Evolutionary conservation across 371 early-diverging fungal genomes (phyloP), one percentile per base, ranked within the genome.

Genomic region (Syncephalastrum contaminatum): DNA sequence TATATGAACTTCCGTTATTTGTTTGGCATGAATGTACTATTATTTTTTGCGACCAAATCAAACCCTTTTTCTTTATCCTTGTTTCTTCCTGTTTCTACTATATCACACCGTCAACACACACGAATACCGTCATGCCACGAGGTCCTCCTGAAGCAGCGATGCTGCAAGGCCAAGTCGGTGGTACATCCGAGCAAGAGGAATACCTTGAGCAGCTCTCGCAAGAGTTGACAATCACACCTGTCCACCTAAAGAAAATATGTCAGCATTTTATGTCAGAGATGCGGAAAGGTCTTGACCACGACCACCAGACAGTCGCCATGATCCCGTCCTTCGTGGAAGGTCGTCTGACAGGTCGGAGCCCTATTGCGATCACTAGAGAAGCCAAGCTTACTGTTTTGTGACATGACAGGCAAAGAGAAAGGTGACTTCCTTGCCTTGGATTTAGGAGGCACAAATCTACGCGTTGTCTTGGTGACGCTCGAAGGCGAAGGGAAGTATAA

Each of bases 401-500:
- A 16, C 39, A 16, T 16, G 39, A 2, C 51, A 48, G 92, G 92
- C 44, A 63, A 83, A 62, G 97, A 96, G 72, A 79, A 76, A 24
- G 97, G 96, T 39, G 72, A 85, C 25, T 94, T 82, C 67, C 79
- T 98, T 44, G 95, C 96, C 14, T 79, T 98, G 54, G 98, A 98
- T 65, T 77, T 98, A 43, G 98, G 97, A 52, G 98, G 97, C 36
- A 92, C 96, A 55, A 93, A 97, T 68, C 82, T 97, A 56, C 87
- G 98, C 13, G 93, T 97, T 1, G 93, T 93, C 48, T 79, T 88
- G 58, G 91, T 97, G 15, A 81, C 80, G 18, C 81, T 97, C n/a
- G 69, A 83, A 55, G 95, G 95, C n/a, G 66, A 78, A 59, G 86
- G 91, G 43, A 70, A 84, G 43, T 75, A 83, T 56, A 72, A 66